A percentile compares a stretch with the other conserved stretches of the same genome.
phyloP scores from a whole-genome alignment of 2,329 filamentous ascomycete genomes.

The Exophiala bonariae region DNA sequence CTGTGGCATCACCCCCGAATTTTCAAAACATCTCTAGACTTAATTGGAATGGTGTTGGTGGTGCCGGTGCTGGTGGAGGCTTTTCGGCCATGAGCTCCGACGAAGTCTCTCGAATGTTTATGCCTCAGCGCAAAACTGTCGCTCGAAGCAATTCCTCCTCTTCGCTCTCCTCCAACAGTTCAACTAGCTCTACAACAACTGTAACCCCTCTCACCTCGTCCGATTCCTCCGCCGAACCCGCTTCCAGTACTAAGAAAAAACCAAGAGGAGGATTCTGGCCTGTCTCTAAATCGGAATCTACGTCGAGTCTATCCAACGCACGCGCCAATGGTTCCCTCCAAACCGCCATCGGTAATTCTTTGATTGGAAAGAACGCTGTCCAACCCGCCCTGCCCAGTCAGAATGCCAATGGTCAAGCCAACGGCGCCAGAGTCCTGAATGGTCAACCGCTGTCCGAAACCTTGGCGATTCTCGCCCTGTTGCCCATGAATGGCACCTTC shows the following conservation, averaged over 20 bases:
- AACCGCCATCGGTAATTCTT: slow-evolving; percentile 19
- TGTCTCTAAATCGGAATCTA: slow-evolving; percentile 64
- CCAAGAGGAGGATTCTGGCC: slow-evolving; percentile 60
- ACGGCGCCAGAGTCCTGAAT: slow-evolving; percentile 51
- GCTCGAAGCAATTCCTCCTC: slow-evolving; percentile 90
- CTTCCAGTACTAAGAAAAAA: slow-evolving; percentile 46
- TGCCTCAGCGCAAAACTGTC: slow-evolving; percentile 75
- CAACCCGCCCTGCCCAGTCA: slow-evolving; percentile 64
- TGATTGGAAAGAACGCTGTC: slow-evolving; percentile 21
- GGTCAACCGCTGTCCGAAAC: slow-evolving; percentile 54
- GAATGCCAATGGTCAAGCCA: slow-evolving; percentile 65
- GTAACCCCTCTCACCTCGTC: slow-evolving; percentile 27
- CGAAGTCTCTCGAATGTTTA: slow-evolving; percentile 83
- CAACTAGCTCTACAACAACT: slow-evolving; percentile 51
- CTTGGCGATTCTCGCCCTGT: slow-evolving; percentile 77
- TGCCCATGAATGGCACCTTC: slow-evolving; percentile 93
- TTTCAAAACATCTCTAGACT: slow-evolving; percentile 61
- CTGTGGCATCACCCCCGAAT: slow-evolving; percentile 64
- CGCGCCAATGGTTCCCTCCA: slow-evolving; percentile 62
- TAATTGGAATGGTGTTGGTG: slow-evolving; percentile 62
- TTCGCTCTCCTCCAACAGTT: slow-evolving; percentile 66
- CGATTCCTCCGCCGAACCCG: slow-evolving; percentile 37
- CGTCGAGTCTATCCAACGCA: slow-evolving; percentile 61
- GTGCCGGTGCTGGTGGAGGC: slow-evolving; percentile 59
- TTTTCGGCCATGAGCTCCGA: slow-evolving; percentile 75